Evolutionary conservation across 2,329 filamentous ascomycete genomes (phyloP), one percentile per base, ranked within the genome.

Genomic region (Cordyceps farinosa): DNA sequence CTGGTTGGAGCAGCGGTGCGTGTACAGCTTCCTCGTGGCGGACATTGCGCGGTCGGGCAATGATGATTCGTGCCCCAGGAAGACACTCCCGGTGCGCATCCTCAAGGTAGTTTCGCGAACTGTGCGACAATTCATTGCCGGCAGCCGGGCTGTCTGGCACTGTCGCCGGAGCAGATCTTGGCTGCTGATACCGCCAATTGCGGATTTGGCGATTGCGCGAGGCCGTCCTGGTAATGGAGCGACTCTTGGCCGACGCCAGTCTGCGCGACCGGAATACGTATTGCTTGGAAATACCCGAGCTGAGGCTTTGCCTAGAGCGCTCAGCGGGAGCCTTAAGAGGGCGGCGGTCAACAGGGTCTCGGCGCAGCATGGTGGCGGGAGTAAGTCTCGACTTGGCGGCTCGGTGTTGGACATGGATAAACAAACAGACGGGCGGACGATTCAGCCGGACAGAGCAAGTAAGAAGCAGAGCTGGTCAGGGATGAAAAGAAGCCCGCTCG

Each of bases 61-160:
- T 45, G 30, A 61, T 44, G 8, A 61, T 61, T 40, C 59, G 59
- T 4, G 59, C 59, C 5, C 59, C 59, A 8, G 59, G 59, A 10
- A 61, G 32, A 7, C 42, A 30, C 22, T 61, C 40, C 5, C 29
- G n/a, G 40, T 55, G 32, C 5, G 34, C 42, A 3, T 40, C 29
- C 15, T 54, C 50, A 2, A 61, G 34, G 15, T 61, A 51, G 17
- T 47, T 11, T 6, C 51, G 38, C n/a, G 54, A 10, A 51, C 48
- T 38, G 6, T 17, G 58, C 17, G 10, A 27, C 13, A n/a, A 11
- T 8, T 29, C 38, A 30, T 8, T 32, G 13, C 17, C 17, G 47
- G 15, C 22, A 15, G 13, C 22, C 8, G 6, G n/a, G 11, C n/a
- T 48, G 44, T 29, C 44, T 13, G 40, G 17, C 17, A 27, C 9